Conservation (phyloP, 306 rosid species). For the Begonia peltatifolia region DNA sequence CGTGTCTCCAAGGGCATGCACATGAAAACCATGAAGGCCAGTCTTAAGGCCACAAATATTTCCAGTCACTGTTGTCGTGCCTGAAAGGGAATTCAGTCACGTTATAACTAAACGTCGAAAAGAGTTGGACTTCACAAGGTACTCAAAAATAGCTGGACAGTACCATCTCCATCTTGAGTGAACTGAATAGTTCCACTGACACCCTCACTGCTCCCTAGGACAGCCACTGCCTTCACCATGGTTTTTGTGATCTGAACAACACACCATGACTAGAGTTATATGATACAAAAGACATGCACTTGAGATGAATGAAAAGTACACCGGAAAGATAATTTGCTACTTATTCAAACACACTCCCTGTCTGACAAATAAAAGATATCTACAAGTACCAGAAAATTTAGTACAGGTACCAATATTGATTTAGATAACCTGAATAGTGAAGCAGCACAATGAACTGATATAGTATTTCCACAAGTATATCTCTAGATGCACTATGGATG, state of each 20-base stretch:
- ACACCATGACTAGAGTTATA: background rate
- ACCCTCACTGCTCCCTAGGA: constrained; percentile 51
- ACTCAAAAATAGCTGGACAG: constrained; percentile 1
- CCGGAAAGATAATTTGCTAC: too few relatives aligned
- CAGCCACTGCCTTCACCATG: constrained; percentile 91
- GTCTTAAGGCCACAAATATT: constrained; percentile 61
- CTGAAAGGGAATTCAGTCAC: background rate
- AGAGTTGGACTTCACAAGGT: constrained; percentile 1
- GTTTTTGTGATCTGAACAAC: constrained; percentile 60
- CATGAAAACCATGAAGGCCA: constrained; percentile 88
- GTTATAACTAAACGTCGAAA: background rate
- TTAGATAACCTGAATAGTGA: too few relatives aligned
- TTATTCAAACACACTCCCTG: too few relatives aligned
- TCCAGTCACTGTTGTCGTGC: constrained; percentile 33
- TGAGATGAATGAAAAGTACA: too few relatives aligned
- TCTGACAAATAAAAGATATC: too few relatives aligned
- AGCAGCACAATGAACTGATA: too few relatives aligned
- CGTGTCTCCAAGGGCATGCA: constrained; percentile 88
- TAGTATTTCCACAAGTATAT: too few relatives aligned
- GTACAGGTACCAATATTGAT: too few relatives aligned
- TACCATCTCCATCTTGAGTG: constrained; percentile 76
- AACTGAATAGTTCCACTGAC: constrained; percentile 58
- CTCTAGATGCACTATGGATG: too few relatives aligned
- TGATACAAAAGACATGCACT: too few relatives aligned
- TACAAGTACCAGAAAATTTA: too few relatives aligned